Evolutionary conservation across 495 filamentous ascomycete species (phyloP), one percentile per base, ranked within the genome.

Genomic region (Penicillium turbatum): DNA sequence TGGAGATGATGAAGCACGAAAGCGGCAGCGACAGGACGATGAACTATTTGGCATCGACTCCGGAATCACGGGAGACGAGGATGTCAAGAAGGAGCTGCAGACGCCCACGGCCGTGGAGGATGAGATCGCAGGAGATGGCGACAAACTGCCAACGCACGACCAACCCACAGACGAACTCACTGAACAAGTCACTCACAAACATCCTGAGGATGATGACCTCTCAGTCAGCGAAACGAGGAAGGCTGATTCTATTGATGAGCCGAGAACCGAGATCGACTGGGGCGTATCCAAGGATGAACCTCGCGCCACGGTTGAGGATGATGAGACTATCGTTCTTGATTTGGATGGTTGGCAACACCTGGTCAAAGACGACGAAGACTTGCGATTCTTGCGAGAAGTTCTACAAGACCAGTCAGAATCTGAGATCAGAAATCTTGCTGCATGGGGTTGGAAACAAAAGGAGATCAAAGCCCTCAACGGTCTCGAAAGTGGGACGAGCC

Each of bases 371-470:
- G 83, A 87, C 9, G 92, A 91, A 74, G 91, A 88, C 59, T 74
- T 89, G 42, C 75, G 71, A 12, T 80, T 80, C 51, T 72, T 87
- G 27, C 75, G 71, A 44, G 59, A 79, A 24, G 72, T 80, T 5
- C 62, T 90, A 27, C 58, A 62, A 0, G 69, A 77, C 27, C 69
- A 75, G 57, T 30, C 72, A 17, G 54, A 71, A 30, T 79, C 78
- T 31, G 76, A 77, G 26, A 60, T 95, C 48, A 82, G 82, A 8
- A 83, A 90, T 59, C 75, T 86, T 6, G 75, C 82, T 43, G 76
- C 85, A 34, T 98, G 92, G 92, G 78, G 91, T 6, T 96, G 90
- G 87, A 89, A 83, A 56, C 87, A 96, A 58, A 89, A 93, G 63
- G 84, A 91, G 54, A 85, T 95, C 69, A 93, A 96, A 61, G 78